Percentiles rank a stretch among this genome's conserved stretches.
These are phyloP conservation scores for Melampsora americana DNA, from an alignment of 1,284 basidiomycete genomes.

Conservation along the genomic window DNA sequence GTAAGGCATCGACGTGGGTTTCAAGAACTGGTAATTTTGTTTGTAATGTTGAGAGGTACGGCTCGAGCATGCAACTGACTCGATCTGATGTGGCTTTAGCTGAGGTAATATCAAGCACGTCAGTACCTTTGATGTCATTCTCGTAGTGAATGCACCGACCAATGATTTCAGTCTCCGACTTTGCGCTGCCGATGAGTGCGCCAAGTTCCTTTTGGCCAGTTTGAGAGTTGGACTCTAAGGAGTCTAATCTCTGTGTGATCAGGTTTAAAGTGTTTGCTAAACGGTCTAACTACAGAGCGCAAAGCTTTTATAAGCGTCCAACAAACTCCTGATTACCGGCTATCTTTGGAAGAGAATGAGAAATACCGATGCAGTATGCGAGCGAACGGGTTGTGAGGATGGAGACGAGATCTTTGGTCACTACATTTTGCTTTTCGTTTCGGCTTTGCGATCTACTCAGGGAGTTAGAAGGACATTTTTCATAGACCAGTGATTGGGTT, in stretches of 20 bases:
- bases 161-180: background rate
- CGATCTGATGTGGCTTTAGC: background rate
- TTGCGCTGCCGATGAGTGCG: background rate
- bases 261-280: background rate
- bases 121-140: background rate
- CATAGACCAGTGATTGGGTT: background rate
- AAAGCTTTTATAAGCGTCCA: background rate
- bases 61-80: background rate
- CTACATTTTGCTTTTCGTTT: background rate
- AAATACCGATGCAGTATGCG: conserved; percentile 6
- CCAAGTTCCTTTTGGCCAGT: background rate
- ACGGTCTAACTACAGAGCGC: background rate
- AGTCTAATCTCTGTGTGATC: background rate
- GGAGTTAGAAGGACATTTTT: background rate
- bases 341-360: background rate
- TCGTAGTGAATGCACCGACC: background rate
- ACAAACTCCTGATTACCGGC: no score
- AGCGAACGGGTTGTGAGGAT: background rate
- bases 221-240: background rate
- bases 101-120: background rate
- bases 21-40: background rate
- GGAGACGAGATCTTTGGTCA: conserved; percentile 1
- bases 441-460: background rate
- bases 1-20: background rate
- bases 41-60: background rate